Evolutionary conservation across 495 filamentous ascomycete species (phyloP).

Genomic region (Terfezia claveryi): DNA sequence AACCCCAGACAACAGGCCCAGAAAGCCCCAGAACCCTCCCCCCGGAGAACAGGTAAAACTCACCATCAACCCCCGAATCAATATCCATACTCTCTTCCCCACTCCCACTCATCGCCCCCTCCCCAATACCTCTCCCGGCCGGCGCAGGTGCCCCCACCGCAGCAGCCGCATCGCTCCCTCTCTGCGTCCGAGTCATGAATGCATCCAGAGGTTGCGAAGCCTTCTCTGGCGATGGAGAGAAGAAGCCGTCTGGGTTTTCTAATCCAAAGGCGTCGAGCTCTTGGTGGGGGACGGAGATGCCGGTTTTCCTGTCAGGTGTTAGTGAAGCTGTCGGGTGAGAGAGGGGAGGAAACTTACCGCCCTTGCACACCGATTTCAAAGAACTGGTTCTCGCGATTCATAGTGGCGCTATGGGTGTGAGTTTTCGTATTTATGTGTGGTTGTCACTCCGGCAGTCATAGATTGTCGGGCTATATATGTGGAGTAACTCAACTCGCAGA

Average conservation of each 20-base stretch:
- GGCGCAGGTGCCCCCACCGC: background rate
- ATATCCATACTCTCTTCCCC: slow-evolving; percentile 25
- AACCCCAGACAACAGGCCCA: no score
- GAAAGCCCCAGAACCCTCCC: no score
- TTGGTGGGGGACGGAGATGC: slow-evolving; percentile 51
- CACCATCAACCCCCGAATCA: slow-evolving; percentile 7
- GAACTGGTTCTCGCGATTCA: slow-evolving; percentile 27
- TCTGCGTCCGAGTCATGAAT: slow-evolving; percentile 16
- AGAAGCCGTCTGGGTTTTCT: slow-evolving; percentile 62
- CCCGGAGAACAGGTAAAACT: background rate
- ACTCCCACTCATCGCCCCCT: slow-evolving; percentile 15
- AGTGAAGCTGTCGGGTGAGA: background rate
- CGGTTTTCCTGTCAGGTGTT: slow-evolving; percentile 36
- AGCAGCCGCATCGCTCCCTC: background rate
- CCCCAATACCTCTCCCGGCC: slow-evolving; percentile 1
- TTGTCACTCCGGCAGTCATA: no score
- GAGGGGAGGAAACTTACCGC: slow-evolving; percentile 26
- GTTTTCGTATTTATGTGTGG: no score
- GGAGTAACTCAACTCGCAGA: no score
- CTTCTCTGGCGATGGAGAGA: slow-evolving; percentile 48
- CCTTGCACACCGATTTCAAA: slow-evolving; percentile 42
- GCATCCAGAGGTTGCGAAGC: slow-evolving; percentile 25
- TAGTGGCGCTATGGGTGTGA: slow-evolving; percentile 17
- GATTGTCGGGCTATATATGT: no score
- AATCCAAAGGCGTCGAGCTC: slow-evolving; percentile 79